These are phyloP conservation scores for Thelephora terrestris DNA, from an alignment of 1,284 basidiomycete species.

Conservation along the genomic window DNA sequence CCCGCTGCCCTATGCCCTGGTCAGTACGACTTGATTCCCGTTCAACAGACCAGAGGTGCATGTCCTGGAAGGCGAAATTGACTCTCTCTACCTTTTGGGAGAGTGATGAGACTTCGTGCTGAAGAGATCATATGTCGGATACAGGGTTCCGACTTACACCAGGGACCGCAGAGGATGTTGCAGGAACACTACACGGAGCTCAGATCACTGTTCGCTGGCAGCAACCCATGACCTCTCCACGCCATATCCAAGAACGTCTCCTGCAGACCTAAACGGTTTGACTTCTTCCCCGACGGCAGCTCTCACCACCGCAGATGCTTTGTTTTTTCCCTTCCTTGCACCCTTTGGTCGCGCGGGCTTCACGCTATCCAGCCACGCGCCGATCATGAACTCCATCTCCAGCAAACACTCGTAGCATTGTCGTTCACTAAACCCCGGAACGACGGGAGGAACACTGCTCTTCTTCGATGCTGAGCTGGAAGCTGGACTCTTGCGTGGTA, in stretches of 20 bases:
- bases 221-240: conserved; percentile 43
- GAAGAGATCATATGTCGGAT: too few relatives aligned
- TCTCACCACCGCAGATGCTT: conserved; percentile 23
- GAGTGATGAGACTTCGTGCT: too few relatives aligned
- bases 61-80: too few relatives aligned
- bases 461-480: background rate
- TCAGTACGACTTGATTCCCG: too few relatives aligned
- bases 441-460: too few relatives aligned
- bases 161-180: too few relatives aligned
- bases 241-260: conserved; percentile 43
- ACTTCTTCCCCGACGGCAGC: background rate
- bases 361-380: conserved; percentile 28
- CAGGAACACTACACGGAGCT: too few relatives aligned
- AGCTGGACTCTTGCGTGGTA: conserved; percentile 16
- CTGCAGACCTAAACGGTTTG: conserved; percentile 34
- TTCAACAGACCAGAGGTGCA: too few relatives aligned
- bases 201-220: background rate
- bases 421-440: conserved; percentile 34
- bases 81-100: too few relatives aligned
- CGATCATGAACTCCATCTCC: conserved; percentile 45
- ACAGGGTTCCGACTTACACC: too few relatives aligned
- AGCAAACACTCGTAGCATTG: conserved; percentile 51
- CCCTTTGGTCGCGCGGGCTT: conserved; percentile 8
- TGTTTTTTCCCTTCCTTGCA: conserved; percentile 29
- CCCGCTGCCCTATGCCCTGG: too few relatives aligned